phyloP scores from a whole-genome alignment of 768 basidiomycete genomes.

The Melanogaster broomeanus region DNA sequence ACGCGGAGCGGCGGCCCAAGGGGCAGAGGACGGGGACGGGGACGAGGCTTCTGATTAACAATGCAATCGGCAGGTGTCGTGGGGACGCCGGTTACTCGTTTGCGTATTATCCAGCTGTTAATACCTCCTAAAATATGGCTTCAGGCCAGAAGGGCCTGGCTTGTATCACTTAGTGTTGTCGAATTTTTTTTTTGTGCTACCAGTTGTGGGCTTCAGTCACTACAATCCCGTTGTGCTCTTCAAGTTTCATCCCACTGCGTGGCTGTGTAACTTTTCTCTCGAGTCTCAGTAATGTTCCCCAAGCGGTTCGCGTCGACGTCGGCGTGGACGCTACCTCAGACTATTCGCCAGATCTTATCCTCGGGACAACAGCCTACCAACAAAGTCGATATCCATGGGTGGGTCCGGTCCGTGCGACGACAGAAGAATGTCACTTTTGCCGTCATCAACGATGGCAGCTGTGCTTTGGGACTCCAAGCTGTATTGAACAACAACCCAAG shows the following conservation, averaged over 20 bases:
- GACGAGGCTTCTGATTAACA: constrained; percentile 38
- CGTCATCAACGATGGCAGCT: constrained; percentile 80
- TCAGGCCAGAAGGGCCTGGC: constrained; percentile 16
- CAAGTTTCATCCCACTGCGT: no score
- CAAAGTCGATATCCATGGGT: constrained; percentile 61
- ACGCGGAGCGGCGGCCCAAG: constrained; percentile 54
- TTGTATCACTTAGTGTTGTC: constrained; percentile 21
- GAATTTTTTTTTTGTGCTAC: constrained; percentile 6
- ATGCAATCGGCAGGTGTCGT: not conserved
- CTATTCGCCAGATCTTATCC: constrained; percentile 40
- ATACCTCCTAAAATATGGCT: constrained; percentile 26
- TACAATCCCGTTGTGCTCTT: no score
- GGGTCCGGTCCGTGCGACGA: constrained; percentile 82
- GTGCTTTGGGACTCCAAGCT: constrained; percentile 69
- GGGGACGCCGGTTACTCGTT: not conserved
- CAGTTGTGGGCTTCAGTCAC: not conserved
- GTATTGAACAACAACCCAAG: constrained; percentile 50
- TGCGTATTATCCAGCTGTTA: constrained; percentile 14
- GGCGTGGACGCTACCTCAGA: constrained; percentile 26
- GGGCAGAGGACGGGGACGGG: constrained; percentile 55
- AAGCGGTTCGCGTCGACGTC: constrained; percentile 32
- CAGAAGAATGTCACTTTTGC: constrained; percentile 91
- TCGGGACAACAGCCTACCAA: constrained; percentile 8
- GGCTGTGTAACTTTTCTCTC: constrained; percentile 22
- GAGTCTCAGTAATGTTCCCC: constrained; percentile 33